Evolutionary conservation across 106 monocot genomes (phyloP), one percentile per base, ranked within the genome.

Genomic region (Dioscorea dumetorum): DNA sequence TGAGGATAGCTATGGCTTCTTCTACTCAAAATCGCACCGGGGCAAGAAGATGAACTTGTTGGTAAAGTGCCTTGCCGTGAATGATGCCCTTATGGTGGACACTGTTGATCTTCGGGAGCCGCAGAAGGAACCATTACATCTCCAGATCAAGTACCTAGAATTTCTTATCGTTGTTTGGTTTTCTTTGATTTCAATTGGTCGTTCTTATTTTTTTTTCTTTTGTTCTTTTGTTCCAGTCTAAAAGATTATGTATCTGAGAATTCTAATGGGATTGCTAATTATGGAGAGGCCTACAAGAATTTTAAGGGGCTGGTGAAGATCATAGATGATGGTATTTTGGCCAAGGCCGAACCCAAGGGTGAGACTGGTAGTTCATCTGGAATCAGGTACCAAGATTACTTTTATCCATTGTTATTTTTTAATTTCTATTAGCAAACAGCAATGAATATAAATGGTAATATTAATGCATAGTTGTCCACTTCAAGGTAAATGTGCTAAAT

Each of bases 91-190:
- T 23, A 76, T 74, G 13, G 70, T 92, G 2, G 92, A 99, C 76
- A 84, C 67, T 2, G 23, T 85, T 63, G 59, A 81, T 31, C 74
- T 87, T n/a, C 3, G 41, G 41, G 73, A 69, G 19, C 73, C 73
- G 10, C 48, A 72, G 18, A 84, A 82, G 22, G 92, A 87, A 22
- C 92, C 91, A 0, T 68, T 80, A 24, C 77, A 99, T 79, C 60
- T 99, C 5, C 84, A 99, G 63, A 77, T 99, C 57, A 86, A 81
- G 97, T 99, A 87, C 12, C 14, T 49, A 19, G 14, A 20, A n/a
- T 53, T 72, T 18, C n/a, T 69, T 23, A 13, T 49, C 14, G 14
- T 15, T 73, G 60, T 3, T 1, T 41, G 41, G 41, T 8, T 41
- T 41, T 41, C 7, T 22, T 71, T 69, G 5, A 61, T 51, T 52